Evolutionary conservation across 306 rosid species (phyloP).

Genomic region (Vigna nakashimae): DNA sequence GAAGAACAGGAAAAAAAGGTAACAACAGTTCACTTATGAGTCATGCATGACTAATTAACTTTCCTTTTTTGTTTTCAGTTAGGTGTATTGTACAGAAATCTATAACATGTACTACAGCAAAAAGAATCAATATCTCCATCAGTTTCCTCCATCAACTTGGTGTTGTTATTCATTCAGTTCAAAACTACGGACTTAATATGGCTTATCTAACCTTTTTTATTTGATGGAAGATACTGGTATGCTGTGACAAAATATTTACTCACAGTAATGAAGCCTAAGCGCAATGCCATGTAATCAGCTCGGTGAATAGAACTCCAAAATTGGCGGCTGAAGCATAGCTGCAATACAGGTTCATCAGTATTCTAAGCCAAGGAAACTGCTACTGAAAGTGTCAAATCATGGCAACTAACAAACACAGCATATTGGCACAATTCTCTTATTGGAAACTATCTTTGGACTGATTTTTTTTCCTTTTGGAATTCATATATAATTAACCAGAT

Average conservation of each 20-base stretch:
- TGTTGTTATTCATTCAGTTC: background rate
- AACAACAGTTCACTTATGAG: background rate
- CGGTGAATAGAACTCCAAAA: constrained; percentile 89
- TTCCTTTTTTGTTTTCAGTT: constrained; percentile 24
- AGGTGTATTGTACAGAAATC: constrained; percentile 11
- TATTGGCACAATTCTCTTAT: background rate
- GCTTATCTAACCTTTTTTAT: background rate
- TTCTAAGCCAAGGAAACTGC: constrained; percentile 18
- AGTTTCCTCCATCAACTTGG: constrained; percentile 7
- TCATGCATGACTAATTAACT: constrained; percentile 6
- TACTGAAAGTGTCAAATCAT: background rate
- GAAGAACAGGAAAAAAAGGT: constrained; percentile 17
- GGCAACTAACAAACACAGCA: background rate
- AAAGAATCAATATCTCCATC: constrained; percentile 3
- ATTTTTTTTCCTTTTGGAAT: constrained; percentile 29
- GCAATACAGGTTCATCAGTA: constrained; percentile 48
- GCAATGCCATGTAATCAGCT: constrained; percentile 91
- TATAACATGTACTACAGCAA: background rate
- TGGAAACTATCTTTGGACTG: constrained; percentile 16
- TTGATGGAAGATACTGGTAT: constrained; percentile 24
- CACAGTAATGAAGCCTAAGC: constrained; percentile 87
- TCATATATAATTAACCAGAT: constrained; percentile 15
- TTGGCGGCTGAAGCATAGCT: constrained; percentile 96
- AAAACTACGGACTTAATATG: background rate
- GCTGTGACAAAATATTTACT: constrained; percentile 38